Base-by-base conservation (phyloP, 2,329 filamentous ascomycete species). In the Neonectria magnoliae region DNA sequence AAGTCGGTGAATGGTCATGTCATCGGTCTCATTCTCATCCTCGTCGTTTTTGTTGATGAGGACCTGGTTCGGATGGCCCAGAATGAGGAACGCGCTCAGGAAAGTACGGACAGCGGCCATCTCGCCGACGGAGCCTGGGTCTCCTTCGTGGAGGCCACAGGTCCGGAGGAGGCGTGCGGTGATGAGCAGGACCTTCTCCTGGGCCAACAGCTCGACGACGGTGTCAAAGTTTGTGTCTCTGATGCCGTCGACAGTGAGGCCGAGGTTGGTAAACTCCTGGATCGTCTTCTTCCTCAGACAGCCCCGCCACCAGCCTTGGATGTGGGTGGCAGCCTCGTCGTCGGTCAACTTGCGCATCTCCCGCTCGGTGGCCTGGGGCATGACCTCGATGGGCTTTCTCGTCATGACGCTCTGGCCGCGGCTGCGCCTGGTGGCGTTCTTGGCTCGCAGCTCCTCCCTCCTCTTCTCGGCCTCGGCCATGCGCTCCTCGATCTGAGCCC, bases 1-100 rank as follows among this genome's bases (percentile, higher is more conserved):
- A 6, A 81, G 61, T n/a, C 76, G 72, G 51, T 80, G 78, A 9
- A 72, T 67, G 13, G 66, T 63, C 22, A 76, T 57, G 3, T 58
- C 48, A 52, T 70, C 70, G 67, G 85, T 82, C 75, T 89, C 87
- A 76, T 87, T 86, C 63, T 88, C 79, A 68, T 82, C 81, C 53
- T 80, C 83, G 56, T 90, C 89, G 54, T 90, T 89, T 74, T 93
- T 92, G 76, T 89, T 92, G 77, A 87, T 92, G 36, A 96, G 85
- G 1, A 95, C 92, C 70, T 93, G 89, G 1, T 89, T 88, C 1
- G 93, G 92, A 76, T 95, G 93, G 1, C 91, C 92, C 27, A 94
- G 81, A 65, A 95, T 94, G 58, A 96, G 83, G 75, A 91, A 95
- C 5, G 93, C 91, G 74, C 91, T 93, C 60, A 96, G 80, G 72